A percentile compares a stretch with the other conserved stretches of the same genome.
phyloP scores from a whole-genome alignment of 176 grass and related monocot genomes.

The Lolium multiflorum region DNA sequence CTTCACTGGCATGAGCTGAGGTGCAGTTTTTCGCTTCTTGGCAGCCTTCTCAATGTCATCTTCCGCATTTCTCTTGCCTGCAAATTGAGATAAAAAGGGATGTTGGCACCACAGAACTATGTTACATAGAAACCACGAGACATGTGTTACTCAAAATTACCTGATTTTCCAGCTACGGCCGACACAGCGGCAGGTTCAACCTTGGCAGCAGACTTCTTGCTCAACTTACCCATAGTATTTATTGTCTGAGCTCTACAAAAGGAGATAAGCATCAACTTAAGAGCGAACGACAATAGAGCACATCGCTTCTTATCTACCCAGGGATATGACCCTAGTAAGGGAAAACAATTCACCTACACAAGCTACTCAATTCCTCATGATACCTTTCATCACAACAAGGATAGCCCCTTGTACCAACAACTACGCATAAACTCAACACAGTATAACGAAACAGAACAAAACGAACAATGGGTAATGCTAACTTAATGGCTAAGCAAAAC shows the following conservation, averaged over 20 bases:
- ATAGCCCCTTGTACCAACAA: background rate
- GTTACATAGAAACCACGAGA: background rate
- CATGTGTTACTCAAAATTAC: conserved; percentile 37
- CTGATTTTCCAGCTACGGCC: conserved; percentile 48
- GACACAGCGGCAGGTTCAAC: conserved; percentile 32
- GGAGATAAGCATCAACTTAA: background rate
- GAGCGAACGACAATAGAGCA: background rate
- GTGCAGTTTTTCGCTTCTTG: conserved; percentile 72
- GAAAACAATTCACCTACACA: background rate
- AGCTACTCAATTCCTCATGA: background rate
- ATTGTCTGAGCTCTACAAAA: conserved; percentile 19
- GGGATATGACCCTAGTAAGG: background rate
- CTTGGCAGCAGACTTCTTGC: conserved; percentile 50
- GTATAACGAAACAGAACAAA: background rate
- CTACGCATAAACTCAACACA: background rate
- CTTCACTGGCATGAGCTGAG: background rate
- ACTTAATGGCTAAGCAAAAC: background rate
- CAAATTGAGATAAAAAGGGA: background rate
- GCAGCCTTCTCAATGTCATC: conserved; percentile 58
- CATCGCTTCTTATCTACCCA: background rate
- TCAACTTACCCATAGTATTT: conserved; percentile 46
- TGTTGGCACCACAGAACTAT: background rate
- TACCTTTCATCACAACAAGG: background rate
- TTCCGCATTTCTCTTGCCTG: conserved; percentile 78
- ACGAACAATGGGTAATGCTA: background rate